Evolutionary conservation across 148 eudicot genomes (phyloP).

Genomic region (Amaranthus palmeri): DNA sequence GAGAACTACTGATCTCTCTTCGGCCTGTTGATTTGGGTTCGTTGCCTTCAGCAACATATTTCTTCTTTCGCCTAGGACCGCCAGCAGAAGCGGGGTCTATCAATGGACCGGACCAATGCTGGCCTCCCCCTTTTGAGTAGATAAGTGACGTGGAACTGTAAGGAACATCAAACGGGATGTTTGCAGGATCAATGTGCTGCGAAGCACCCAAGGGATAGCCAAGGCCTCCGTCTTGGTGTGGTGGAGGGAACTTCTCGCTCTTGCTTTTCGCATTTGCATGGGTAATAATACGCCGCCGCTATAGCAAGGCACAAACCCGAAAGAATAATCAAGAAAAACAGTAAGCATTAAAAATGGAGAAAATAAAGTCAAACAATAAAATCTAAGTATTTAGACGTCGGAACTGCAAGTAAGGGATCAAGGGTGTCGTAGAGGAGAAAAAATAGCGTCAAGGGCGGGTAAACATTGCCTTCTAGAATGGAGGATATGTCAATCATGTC

Average conservation of each 20-base stretch:
- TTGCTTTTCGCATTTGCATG: constrained; percentile 98
- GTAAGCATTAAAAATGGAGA: background rate
- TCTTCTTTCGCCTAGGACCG: constrained; percentile 54
- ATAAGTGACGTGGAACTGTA: constrained; percentile 67
- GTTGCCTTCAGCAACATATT: constrained; percentile 27
- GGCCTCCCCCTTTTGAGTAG: constrained; percentile 57
- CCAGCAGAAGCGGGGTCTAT: constrained; percentile 61
- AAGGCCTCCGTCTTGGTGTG: constrained; percentile 92
- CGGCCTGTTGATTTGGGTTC: constrained; percentile 29
- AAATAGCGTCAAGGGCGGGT: too few relatives aligned
- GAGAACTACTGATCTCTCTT: constrained; percentile 31
- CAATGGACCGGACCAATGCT: constrained; percentile 93
- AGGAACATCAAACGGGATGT: constrained; percentile 72
- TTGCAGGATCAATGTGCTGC: constrained; percentile 79
- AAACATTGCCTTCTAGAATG: too few relatives aligned
- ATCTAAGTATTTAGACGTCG: too few relatives aligned
- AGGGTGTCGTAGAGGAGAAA: too few relatives aligned
- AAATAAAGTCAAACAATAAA: too few relatives aligned
- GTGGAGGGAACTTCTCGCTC: constrained; percentile 98
- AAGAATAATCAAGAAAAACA: background rate
- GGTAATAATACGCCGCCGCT: constrained; percentile 82
- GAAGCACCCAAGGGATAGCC: constrained; percentile 87
- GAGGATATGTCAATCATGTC: too few relatives aligned
- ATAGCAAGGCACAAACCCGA: constrained; percentile 17
- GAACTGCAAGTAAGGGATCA: too few relatives aligned